Percentiles rank a stretch among this genome's conserved stretches.
phyloP scores from a whole-genome alignment of 2,329 filamentous ascomycete genomes.

The Cladosporium sp. region DNA sequence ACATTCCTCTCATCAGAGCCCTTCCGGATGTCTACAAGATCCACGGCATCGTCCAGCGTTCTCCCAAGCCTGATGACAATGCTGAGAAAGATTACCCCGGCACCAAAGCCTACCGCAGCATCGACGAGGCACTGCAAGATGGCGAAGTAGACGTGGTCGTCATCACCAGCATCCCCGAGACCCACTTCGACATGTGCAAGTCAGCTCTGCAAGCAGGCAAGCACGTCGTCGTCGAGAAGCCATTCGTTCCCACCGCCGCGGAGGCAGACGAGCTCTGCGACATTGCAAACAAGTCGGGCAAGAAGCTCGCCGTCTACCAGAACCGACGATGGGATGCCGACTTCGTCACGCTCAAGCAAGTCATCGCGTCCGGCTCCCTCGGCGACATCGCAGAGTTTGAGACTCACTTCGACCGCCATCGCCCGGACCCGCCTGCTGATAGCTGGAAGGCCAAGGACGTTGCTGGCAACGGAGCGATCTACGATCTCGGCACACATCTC shows the following conservation, averaged over 20 bases:
- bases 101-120: slow-evolving; percentile 63
- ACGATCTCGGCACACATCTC: slow-evolving; percentile 74
- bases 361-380: slow-evolving; percentile 60
- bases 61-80: slow-evolving; percentile 63
- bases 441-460: slow-evolving; percentile 69
- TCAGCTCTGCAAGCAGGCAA: slow-evolving; percentile 68
- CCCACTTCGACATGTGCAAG: slow-evolving; percentile 67
- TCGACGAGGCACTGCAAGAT: slow-evolving; percentile 66
- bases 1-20: slow-evolving; percentile 73
- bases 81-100: slow-evolving; percentile 67
- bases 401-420: slow-evolving; percentile 77
- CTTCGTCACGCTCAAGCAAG: slow-evolving; percentile 67
- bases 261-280: slow-evolving; percentile 64
- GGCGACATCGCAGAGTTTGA: slow-evolving; percentile 77
- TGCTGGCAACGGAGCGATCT: slow-evolving; percentile 67
- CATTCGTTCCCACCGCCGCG: slow-evolving; percentile 70
- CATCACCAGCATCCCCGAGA: slow-evolving; percentile 69
- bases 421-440: slow-evolving; percentile 49
- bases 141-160: slow-evolving; percentile 66
- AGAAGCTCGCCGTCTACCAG: slow-evolving; percentile 50
- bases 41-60: slow-evolving; percentile 74
- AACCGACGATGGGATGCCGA: slow-evolving; percentile 76
- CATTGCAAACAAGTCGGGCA: slow-evolving; percentile 41
- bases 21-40: slow-evolving; percentile 63
- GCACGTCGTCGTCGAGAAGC: slow-evolving; percentile 80